Conservation (phyloP, 768 basidiomycete species). For the Mycena alexandri region DNA sequence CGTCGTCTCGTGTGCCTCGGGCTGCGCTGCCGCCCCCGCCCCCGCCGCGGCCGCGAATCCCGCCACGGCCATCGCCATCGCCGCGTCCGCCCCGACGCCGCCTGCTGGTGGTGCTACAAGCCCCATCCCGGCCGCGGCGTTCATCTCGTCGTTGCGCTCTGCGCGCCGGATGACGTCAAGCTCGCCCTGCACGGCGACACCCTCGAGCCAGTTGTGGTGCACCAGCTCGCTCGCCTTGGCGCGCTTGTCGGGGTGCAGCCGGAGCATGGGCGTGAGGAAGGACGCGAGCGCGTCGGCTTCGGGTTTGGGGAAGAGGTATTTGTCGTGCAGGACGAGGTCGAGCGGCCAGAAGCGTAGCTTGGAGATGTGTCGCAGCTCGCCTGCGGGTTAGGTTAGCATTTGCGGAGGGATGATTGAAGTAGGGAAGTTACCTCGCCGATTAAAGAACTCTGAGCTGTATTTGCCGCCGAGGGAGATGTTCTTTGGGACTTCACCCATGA, state of each 20-base stretch:
- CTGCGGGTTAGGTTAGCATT: conserved; percentile 41
- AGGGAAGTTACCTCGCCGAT: conserved; percentile 80
- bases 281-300: conserved; percentile 86
- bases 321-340: conserved; percentile 86
- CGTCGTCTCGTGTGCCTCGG: conserved; percentile 34
- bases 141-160: conserved; percentile 65
- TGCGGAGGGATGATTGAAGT: not conserved
- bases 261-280: conserved; percentile 92
- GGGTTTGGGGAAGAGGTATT: conserved; percentile 89
- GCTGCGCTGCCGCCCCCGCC: conserved; percentile 14
- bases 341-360: conserved; percentile 95
- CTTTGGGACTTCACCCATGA: conserved; percentile 91
- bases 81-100: conserved; percentile 38
- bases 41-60: conserved; percentile 20
- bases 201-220: conserved; percentile 90
- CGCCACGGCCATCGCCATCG: conserved; percentile 15
- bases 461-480: conserved; percentile 89
- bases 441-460: conserved; percentile 96
- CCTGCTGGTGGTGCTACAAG: conserved; percentile 56
- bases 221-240: conserved; percentile 89
- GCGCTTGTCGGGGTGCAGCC: conserved; percentile 88
- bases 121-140: conserved; percentile 65
- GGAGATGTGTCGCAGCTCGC: conserved; percentile 93
- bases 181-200: conserved; percentile 90
- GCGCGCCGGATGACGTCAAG: conserved; percentile 80